Evolutionary conservation across 2,329 filamentous ascomycete species (phyloP), one percentile per base, ranked within the genome.

Genomic region (Aureobasidium sp.): DNA sequence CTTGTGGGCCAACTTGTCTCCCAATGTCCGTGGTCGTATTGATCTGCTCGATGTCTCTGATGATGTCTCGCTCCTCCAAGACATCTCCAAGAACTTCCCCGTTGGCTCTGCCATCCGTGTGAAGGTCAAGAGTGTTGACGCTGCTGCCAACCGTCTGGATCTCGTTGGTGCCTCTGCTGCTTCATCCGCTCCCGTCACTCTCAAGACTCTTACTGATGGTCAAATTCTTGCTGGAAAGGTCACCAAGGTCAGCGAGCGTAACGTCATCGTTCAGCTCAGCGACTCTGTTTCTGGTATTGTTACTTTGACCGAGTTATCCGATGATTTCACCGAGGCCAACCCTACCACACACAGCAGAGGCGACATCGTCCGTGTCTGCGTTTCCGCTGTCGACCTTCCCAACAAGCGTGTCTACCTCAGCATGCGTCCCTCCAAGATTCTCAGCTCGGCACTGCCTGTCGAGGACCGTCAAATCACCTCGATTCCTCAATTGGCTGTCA

Each of bases 1-100:
- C 70, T 81, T 96, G 26, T 97, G 94, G 93, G 88, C 95, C 50
- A 97, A 92, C 70, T 77, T 99, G 26, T 91, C 92, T 1, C 92
- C 94, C 7, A 90, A 88, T 59, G 86, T 99, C 17, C 87, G 92
- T 63, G 94, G 94, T 62, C 86, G 92, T 56, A 84, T 99, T 62
- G 85, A 86, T 60, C 83, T 88, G 65, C 85, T 94, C 73, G 92
- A 97, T 70, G 84, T 94, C 9, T 92, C 91, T 0, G 90, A 96
- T 69, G 92, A 97, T 72, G 78, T 96, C 51, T 89, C 91, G 8
- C 81, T 89, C 61, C 79, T 96, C 39, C 84, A 87, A 36, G 84
- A 96, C 69, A 77, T 97, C 3, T 82, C 86, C 52, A 82, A 84
- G 65, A 89, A 90, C 74, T 97, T 96, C 74, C 93, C 94, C 0